Evolutionary conservation across 2,329 filamentous ascomycete species (phyloP), one percentile per base, ranked within the genome.

Genomic region (Alternaria viburni): DNA sequence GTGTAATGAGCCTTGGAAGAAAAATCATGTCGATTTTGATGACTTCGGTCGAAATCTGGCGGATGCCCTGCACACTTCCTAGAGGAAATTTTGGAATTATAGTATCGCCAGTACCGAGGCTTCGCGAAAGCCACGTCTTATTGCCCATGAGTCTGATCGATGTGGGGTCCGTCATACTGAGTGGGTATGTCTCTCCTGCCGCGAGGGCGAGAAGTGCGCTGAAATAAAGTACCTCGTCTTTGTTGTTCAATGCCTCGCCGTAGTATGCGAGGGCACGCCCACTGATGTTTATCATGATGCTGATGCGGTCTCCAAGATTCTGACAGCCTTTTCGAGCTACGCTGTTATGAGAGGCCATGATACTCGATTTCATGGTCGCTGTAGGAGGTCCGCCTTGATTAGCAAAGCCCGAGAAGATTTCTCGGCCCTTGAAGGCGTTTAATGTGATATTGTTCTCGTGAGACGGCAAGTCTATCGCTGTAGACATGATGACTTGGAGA

Each of bases 261-360:
- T 13, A 36, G 15, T 70, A 70, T 4, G 68, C 66, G n/a, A 70
- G 54, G 11, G 49, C 66, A 23, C 67, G 43, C 5, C 64, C 60
- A 49, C 56, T 54, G 50, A 65, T 67, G 9, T 70, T 70, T 15
- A 70, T 56, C 56, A 66, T 65, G 26, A 70, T 59, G 30, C 66
- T 67, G 8, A 70, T 25, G 11, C 57, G 64, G 23, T 70, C 68
- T n/a, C 51, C 44, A 28, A 61, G 7, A 9, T 63, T 28, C 23
- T 56, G 19, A 15, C 64, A 69, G 6, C 66, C 68, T 43, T 66
- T 67, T 6, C 43, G 51, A 8, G 23, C 26, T 4, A 62, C 59
- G 6, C 56, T 50, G 30, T 67, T 68, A 23, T 70, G 55, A 1
- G 50, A 54, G 11, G 66, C 66, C 62, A 70, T 67, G 2, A 70